Evolutionary conservation across 768 basidiomycete genomes (phyloP).

Genomic region (Mycena rebaudengoi): DNA sequence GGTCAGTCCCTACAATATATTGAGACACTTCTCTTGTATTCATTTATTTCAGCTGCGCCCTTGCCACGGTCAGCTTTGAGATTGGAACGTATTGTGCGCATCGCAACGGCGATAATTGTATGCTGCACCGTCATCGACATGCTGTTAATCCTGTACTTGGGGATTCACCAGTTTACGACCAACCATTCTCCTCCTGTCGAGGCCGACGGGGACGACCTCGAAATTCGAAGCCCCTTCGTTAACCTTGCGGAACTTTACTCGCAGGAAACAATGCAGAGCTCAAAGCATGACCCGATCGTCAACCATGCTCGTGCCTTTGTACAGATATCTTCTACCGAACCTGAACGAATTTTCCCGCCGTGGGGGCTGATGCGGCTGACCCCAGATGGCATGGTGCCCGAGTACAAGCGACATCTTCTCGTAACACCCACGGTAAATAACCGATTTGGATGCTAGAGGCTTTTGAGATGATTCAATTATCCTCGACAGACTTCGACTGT

Average conservation of each 20-base stretch:
- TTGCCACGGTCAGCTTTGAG: not conserved
- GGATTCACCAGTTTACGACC: constrained; percentile 9
- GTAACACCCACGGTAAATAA: constrained; percentile 18
- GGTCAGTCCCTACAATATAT: no score
- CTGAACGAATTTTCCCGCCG: constrained; percentile 19
- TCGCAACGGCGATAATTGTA: constrained; percentile 10
- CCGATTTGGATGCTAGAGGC: no score
- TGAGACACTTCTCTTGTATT: no score
- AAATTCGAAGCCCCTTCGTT: constrained; percentile 23
- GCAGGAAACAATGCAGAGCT: constrained; percentile 12
- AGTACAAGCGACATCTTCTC: constrained; percentile 19
- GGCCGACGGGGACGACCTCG: constrained; percentile 1
- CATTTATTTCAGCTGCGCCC: no score
- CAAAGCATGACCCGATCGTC: constrained; percentile 18
- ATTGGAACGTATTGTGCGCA: constrained; percentile 13
- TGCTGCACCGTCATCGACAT: constrained; percentile 18
- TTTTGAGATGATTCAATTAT: no score
- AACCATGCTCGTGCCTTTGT: constrained; percentile 24
- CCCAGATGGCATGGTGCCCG: constrained; percentile 21
- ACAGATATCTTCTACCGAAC: constrained; percentile 20
- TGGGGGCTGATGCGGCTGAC: constrained; percentile 18
- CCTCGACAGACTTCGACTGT: constrained; percentile 33
- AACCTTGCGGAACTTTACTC: constrained; percentile 22
- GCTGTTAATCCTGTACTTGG: constrained; percentile 17
- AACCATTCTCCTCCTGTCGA: no score